Base-by-base conservation (phyloP, 2,329 filamentous ascomycete species). In the Stagonosporopsis cucurbitacearum region DNA sequence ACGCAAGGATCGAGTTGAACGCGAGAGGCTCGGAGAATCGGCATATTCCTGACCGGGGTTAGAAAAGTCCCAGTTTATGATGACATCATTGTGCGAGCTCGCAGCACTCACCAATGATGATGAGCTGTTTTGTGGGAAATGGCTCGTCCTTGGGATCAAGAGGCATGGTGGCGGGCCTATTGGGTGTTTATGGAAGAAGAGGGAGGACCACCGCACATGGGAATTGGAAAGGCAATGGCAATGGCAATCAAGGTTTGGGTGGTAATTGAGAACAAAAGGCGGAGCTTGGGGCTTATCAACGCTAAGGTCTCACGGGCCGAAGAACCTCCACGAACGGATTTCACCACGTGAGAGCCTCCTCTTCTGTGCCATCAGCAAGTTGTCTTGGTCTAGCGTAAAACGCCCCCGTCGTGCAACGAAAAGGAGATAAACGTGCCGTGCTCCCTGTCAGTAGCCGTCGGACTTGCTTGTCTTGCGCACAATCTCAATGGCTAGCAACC, bases 1-100 rank as follows among this genome's bases (percentile, higher is more conserved):
- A 97, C 28, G 93, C 93, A 68, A 96, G 96, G 78, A 96, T 96
- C 73, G 91, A 96, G 13, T 93, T 96, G 69, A 97, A 86, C 40
- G 93, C 93, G 69, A 97, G 92, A 26, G 93, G 93, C 78, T 97
- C 93, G 52, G 92, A 92, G 63, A 97, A 86, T 68, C 93, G 91
- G 71, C 96, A 93, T 80, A 96, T 92, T 74, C 92, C 92, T 96
- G 67, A 39, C 43, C 53, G 54, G 51, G 45, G 62, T 69, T 51
- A 71, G 67, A 46, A 59, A 44, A 39, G 37, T 35, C 37, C 48
- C 50, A 58, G 57, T 64, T 43, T 53, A 54, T 37, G 8, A 58
- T 63, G 62, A 64, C 60, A 62, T 65, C 54, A 62, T 48, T 30
- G 32, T 46, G 12, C 47, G 25, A 23, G 30, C 36, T 25, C 36